Conservation (phyloP, 2,329 filamentous ascomycete genomes). For the Diplocarpon rosae region DNA sequence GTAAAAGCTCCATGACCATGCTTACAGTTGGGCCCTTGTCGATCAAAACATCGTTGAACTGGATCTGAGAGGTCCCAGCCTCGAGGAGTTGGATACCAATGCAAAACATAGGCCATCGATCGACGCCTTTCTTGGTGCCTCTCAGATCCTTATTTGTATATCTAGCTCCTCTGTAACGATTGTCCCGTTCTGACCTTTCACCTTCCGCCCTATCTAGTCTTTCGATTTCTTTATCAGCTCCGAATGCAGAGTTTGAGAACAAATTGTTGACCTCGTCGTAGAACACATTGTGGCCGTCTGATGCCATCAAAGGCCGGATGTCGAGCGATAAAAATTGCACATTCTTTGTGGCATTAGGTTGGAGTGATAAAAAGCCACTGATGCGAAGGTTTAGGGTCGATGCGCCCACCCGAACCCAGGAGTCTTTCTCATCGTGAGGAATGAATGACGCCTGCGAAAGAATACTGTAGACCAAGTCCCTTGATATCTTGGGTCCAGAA, state of each 20-base stretch:
- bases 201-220: slow-evolving; percentile 29
- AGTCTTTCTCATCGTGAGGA: slow-evolving; percentile 36
- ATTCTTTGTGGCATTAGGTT: slow-evolving; percentile 58
- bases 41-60: slow-evolving; percentile 33
- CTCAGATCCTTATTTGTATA: slow-evolving; percentile 42
- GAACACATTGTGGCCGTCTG: slow-evolving; percentile 49
- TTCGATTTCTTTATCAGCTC: slow-evolving; percentile 39
- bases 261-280: slow-evolving; percentile 70
- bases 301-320: slow-evolving; percentile 49
- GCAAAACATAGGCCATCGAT: slow-evolving; percentile 84
- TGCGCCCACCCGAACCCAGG: slow-evolving; percentile 64
- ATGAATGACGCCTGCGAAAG: slow-evolving; percentile 57
- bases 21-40: slow-evolving; percentile 32
- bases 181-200: slow-evolving; percentile 28
- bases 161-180: slow-evolving; percentile 34
- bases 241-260: slow-evolving; percentile 71
- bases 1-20: slow-evolving; percentile 54
- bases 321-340: slow-evolving; percentile 77
- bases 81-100: slow-evolving; percentile 47
- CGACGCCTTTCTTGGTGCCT: slow-evolving; percentile 50
- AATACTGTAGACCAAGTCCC: slow-evolving; percentile 34
- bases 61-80: neutral
- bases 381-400: slow-evolving; percentile 51
- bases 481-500: neutral
- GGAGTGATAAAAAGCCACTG: slow-evolving; percentile 58